These are phyloP conservation scores for Codiaeum variegatum DNA, from an alignment of 441 rosid genomes.

Conservation along the genomic window DNA sequence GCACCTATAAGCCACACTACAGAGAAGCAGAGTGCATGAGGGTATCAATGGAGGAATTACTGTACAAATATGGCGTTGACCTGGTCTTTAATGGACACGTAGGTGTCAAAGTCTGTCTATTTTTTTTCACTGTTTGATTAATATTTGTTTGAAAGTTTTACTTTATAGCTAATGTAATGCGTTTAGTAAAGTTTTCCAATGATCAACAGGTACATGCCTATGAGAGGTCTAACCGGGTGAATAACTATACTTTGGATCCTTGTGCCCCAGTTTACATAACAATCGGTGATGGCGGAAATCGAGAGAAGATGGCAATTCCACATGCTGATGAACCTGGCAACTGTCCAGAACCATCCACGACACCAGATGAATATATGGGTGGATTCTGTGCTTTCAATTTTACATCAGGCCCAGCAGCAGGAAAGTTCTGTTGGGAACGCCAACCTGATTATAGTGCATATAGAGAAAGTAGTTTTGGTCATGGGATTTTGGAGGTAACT, in stretches of 20 bases:
- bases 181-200: not conserved
- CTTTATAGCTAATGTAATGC: not conserved
- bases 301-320: slow-evolving; percentile 55
- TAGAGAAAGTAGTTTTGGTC: slow-evolving; percentile 89
- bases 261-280: slow-evolving; percentile 74
- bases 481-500: slow-evolving; percentile 72
- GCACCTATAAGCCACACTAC: slow-evolving; percentile 41
- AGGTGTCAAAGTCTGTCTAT: slow-evolving; percentile 19
- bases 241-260: slow-evolving; percentile 71
- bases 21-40: slow-evolving; percentile 53
- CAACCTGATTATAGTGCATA: slow-evolving; percentile 87
- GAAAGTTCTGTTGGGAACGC: slow-evolving; percentile 57
- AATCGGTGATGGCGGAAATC: slow-evolving; percentile 69
- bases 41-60: slow-evolving; percentile 44
- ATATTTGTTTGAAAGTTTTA: not conserved
- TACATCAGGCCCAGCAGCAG: slow-evolving; percentile 57
- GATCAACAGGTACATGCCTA: slow-evolving; percentile 72
- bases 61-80: slow-evolving; percentile 43
- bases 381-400: slow-evolving; percentile 64
- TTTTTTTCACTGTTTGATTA: not conserved
- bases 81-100: slow-evolving; percentile 59
- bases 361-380: slow-evolving; percentile 35
- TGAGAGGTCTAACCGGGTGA: slow-evolving; percentile 84
- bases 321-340: slow-evolving; percentile 81
- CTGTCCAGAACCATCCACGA: slow-evolving; percentile 55